These are phyloP conservation scores for Daldinia sp. DNA, from an alignment of 2,329 filamentous ascomycete genomes.

Conservation along the genomic window DNA sequence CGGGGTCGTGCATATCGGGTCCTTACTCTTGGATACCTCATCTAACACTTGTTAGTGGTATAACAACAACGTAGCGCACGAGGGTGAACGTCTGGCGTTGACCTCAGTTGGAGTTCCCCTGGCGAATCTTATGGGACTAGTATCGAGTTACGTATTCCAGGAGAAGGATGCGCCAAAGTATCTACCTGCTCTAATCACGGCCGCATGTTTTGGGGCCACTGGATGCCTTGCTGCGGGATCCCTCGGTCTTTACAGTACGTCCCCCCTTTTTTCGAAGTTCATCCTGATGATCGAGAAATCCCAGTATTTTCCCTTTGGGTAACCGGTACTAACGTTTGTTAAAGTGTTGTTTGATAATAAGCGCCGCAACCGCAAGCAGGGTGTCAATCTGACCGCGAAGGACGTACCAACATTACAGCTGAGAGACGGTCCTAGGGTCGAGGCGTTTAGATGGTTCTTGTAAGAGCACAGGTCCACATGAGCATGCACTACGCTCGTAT, in stretches of 20 bases:
- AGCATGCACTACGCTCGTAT: background rate
- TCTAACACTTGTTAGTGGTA: constrained; percentile 61
- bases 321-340: background rate
- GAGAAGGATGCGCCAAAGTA: constrained; percentile 71
- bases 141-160: constrained; percentile 73
- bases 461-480: constrained; percentile 35
- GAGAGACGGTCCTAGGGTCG: constrained; percentile 60
- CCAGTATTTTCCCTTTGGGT: no score
- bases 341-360: constrained; percentile 68
- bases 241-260: constrained; percentile 63
- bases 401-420: constrained; percentile 66
- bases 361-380: constrained; percentile 64
- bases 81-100: constrained; percentile 73
- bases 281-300: background rate
- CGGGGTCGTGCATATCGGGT: background rate
- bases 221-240: constrained; percentile 63
- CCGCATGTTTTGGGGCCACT: constrained; percentile 67
- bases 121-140: constrained; percentile 79
- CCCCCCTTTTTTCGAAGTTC: background rate
- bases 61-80: constrained; percentile 84
- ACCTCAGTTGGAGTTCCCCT: constrained; percentile 77
- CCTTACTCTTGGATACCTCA: background rate
- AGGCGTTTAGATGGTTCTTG: constrained; percentile 67
- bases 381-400: constrained; percentile 61
- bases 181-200: constrained; percentile 70